Percentiles rank a stretch among this genome's conserved stretches.
These are phyloP conservation scores for Carex littledalei DNA, from an alignment of 176 grass and related monocot species.

Conservation along the genomic window DNA sequence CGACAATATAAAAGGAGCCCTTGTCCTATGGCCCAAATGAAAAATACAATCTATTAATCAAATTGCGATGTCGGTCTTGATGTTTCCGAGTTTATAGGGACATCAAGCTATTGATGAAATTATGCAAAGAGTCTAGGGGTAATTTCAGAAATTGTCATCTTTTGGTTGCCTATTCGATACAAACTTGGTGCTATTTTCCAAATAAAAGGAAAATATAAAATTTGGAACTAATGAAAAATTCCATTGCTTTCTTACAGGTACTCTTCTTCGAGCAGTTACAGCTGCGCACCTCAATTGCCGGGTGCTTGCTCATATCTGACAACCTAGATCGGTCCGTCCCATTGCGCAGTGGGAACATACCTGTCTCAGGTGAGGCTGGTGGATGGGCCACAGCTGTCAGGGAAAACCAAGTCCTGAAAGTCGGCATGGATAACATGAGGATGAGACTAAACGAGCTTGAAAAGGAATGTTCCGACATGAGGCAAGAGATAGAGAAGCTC, in stretches of 20 bases:
- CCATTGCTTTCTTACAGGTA: slow-evolving; percentile 8
- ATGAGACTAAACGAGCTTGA: slow-evolving; percentile 62
- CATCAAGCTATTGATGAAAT: not conserved
- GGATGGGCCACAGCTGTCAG: slow-evolving; percentile 52
- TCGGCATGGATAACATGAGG: slow-evolving; percentile 83
- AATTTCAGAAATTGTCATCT: not conserved
- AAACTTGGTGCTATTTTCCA: not conserved
- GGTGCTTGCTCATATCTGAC: slow-evolving; percentile 78
- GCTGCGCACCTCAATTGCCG: slow-evolving; percentile 69
- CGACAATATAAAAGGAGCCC: no score
- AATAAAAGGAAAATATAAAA: slow-evolving; percentile 1
- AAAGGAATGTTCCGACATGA: slow-evolving; percentile 76
- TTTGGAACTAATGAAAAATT: not conserved
- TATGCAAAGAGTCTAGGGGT: not conserved
- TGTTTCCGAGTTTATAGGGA: not conserved
- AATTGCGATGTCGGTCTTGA: not conserved
- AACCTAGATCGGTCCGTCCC: slow-evolving; percentile 68
- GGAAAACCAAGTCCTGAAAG: slow-evolving; percentile 89
- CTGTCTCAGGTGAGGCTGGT: slow-evolving; percentile 48
- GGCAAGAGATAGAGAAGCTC: slow-evolving; percentile 79
- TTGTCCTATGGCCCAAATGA: not conserved
- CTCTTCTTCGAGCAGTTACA: slow-evolving; percentile 96
- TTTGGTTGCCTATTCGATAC: not conserved
- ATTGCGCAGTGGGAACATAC: slow-evolving; percentile 35
- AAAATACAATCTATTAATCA: not conserved